phyloP scores from a whole-genome alignment of 2,329 filamentous ascomycete species.

The Epichloe typhina region DNA sequence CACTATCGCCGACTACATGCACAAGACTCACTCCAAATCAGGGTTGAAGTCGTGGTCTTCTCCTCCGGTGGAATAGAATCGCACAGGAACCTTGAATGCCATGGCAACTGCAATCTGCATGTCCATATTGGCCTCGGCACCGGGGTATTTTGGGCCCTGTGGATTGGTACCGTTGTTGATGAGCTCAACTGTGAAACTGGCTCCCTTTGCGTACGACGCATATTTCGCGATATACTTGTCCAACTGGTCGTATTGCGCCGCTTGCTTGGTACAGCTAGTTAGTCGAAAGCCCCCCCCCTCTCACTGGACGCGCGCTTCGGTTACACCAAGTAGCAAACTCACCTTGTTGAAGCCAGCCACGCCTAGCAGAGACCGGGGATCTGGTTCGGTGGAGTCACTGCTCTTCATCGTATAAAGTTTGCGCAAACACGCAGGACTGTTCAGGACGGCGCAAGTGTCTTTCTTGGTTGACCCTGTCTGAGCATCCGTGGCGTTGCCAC shows the following conservation, averaged over 20 bases:
- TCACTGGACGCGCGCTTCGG: background rate
- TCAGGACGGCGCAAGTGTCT: conserved; percentile 21
- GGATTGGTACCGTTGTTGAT: conserved; percentile 44
- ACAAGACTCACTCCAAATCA: conserved; percentile 21
- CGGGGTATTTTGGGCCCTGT: conserved; percentile 23
- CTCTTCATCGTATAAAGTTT: conserved; percentile 30
- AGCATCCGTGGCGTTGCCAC: background rate
- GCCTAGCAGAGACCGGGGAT: conserved; percentile 50
- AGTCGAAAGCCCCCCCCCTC: background rate
- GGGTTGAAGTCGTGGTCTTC: conserved; percentile 17
- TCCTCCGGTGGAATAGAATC: conserved; percentile 20
- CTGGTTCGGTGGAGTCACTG: conserved; percentile 38
- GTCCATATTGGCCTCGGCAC: conserved; percentile 25
- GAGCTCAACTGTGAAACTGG: conserved; percentile 42
- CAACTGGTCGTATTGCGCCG: conserved; percentile 40
- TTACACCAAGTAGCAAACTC: conserved; percentile 2
- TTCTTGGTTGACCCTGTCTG: conserved; percentile 4
- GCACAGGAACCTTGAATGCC: conserved; percentile 21
- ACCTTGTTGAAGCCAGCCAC: conserved; percentile 35
- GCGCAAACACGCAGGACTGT: conserved; percentile 32
- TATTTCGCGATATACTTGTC: conserved; percentile 41
- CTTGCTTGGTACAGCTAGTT: conserved; percentile 23
- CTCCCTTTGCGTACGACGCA: conserved; percentile 34
- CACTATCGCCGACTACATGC: background rate
- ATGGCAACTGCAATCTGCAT: conserved; percentile 23